These are phyloP conservation scores for Leishmania braziliensis DNA, from an alignment of 208 protist species.

Conservation along the genomic window DNA sequence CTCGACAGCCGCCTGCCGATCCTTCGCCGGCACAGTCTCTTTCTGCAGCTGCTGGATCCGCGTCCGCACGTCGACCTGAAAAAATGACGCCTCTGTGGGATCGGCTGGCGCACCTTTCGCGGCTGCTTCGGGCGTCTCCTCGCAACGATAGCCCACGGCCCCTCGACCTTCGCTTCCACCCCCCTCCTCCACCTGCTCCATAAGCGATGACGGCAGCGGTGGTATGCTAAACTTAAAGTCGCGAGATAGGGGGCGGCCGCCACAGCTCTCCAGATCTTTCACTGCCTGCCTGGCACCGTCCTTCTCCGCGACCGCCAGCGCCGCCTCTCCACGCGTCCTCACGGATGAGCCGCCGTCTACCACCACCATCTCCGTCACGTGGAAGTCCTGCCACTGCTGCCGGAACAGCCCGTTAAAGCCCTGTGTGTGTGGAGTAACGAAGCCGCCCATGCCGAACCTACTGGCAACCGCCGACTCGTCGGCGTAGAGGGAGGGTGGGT, in stretches of 20 bases:
- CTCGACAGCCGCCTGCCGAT: neutral
- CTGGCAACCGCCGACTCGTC: constrained; percentile 61
- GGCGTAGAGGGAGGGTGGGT: constrained; percentile 43
- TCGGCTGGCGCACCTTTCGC: neutral
- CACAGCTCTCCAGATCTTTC: constrained; percentile 36
- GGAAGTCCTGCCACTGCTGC: constrained; percentile 79
- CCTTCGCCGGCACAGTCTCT: neutral
- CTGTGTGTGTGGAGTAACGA: constrained; percentile 30
- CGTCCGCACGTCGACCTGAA: constrained; percentile 55
- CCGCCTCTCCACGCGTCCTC: neutral
- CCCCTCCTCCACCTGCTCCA: neutral
- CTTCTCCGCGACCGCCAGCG: neutral
- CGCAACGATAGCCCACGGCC: neutral
- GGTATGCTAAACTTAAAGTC: constrained; percentile 56
- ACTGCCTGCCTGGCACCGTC: constrained; percentile 41
- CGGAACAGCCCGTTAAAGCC: constrained; percentile 74
- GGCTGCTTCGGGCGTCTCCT: neutral
- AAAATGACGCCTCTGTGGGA: constrained; percentile 39
- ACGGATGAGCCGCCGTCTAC: neutral
- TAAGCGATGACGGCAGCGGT: constrained; percentile 33
- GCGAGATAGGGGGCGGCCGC: constrained; percentile 39
- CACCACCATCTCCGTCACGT: constrained; percentile 73
- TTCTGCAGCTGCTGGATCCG: constrained; percentile 23
- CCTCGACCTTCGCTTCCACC: neutral
- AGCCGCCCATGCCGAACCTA: constrained; percentile 84